These are phyloP conservation scores for Candida arabinofermentans DNA, from an alignment of 805 yeast genomes.

Conservation along the genomic window DNA sequence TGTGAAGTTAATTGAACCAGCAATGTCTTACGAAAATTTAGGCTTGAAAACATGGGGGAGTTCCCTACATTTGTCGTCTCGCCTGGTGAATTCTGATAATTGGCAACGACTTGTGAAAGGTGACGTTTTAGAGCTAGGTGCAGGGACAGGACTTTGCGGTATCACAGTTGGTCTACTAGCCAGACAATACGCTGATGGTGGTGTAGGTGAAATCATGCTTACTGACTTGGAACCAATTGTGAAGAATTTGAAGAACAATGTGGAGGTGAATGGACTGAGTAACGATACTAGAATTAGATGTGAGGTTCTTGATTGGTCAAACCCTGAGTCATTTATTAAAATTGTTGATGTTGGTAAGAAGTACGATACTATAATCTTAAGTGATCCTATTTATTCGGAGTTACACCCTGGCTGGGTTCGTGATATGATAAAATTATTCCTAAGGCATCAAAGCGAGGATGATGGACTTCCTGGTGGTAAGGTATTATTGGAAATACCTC, in stretches of 20 bases:
- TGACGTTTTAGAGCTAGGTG: slow-evolving; percentile 72
- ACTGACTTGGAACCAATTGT: slow-evolving; percentile 83
- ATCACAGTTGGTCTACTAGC: slow-evolving; percentile 53
- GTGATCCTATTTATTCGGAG: slow-evolving; percentile 87
- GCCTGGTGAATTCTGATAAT: slow-evolving; percentile 36
- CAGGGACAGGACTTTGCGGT: slow-evolving; percentile 94
- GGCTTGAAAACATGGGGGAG: slow-evolving; percentile 98
- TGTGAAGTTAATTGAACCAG: slow-evolving; percentile 66
- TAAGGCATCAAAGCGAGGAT: slow-evolving; percentile 26
- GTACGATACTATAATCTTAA: slow-evolving; percentile 62
- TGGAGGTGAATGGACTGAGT: slow-evolving; percentile 44
- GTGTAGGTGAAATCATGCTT: slow-evolving; percentile 35
- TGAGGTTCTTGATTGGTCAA: slow-evolving; percentile 73
- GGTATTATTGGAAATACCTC: slow-evolving; percentile 72
- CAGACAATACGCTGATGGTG: slow-evolving; percentile 34
- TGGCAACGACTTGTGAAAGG: slow-evolving; percentile 17
- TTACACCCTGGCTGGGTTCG: slow-evolving; percentile 75
- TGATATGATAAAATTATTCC: slow-evolving; percentile 49
- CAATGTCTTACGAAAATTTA: slow-evolving; percentile 78
- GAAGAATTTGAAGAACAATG: slow-evolving; percentile 59
- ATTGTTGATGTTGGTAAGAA: slow-evolving; percentile 13
- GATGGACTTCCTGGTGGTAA: slow-evolving; percentile 29
- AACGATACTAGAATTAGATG: slow-evolving; percentile 6
- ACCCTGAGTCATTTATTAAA: slow-evolving; percentile 38
- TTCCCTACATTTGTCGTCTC: slow-evolving; percentile 60